These are phyloP conservation scores for Cordyceps javanica DNA, from an alignment of 2,329 filamentous ascomycete genomes.

Conservation along the genomic window DNA sequence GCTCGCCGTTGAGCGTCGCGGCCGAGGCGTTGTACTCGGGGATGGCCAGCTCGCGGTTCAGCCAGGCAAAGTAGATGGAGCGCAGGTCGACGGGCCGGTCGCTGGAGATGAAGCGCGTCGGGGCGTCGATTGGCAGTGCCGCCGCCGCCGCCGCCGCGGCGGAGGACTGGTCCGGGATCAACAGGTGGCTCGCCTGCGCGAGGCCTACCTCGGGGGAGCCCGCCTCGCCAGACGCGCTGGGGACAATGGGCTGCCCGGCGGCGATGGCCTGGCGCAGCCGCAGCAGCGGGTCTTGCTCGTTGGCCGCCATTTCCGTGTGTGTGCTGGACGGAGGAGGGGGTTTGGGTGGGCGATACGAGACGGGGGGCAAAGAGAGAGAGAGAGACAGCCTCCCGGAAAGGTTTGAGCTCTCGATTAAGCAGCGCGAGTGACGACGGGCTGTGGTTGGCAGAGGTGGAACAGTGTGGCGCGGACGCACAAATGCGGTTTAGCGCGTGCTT, in stretches of 20 bases:
- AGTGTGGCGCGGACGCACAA: slow-evolving; percentile 1
- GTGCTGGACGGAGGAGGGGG: not conserved
- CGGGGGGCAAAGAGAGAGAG: too few relatives aligned
- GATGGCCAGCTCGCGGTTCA: slow-evolving; percentile 84
- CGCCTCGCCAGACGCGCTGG: slow-evolving; percentile 64
- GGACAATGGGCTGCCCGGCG: slow-evolving; percentile 60
- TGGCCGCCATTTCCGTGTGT: slow-evolving; percentile 51
- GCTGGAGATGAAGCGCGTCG: slow-evolving; percentile 83
- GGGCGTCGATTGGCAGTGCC: slow-evolving; percentile 61
- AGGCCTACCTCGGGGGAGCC: slow-evolving; percentile 58
- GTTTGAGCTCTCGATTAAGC: not conserved
- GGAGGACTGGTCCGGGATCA: slow-evolving; percentile 57
- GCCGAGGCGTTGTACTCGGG: slow-evolving; percentile 86
- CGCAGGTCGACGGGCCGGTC: slow-evolving; percentile 75
- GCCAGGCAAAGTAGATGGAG: slow-evolving; percentile 93
- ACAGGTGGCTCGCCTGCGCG: slow-evolving; percentile 70
- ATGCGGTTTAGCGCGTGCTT: not conserved
- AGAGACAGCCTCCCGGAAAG: too few relatives aligned
- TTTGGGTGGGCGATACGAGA: not conserved
- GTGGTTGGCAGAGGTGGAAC: not conserved
- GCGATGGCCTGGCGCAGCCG: slow-evolving; percentile 80
- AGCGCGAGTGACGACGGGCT: not conserved
- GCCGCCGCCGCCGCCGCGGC: slow-evolving; percentile 24
- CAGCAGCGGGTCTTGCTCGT: slow-evolving; percentile 69
- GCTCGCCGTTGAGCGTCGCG: slow-evolving; percentile 71